Evolutionary conservation across 805 yeast genomes (phyloP), one percentile per base, ranked within the genome.

Genomic region (Yamadazyma paraphyllophila): DNA sequence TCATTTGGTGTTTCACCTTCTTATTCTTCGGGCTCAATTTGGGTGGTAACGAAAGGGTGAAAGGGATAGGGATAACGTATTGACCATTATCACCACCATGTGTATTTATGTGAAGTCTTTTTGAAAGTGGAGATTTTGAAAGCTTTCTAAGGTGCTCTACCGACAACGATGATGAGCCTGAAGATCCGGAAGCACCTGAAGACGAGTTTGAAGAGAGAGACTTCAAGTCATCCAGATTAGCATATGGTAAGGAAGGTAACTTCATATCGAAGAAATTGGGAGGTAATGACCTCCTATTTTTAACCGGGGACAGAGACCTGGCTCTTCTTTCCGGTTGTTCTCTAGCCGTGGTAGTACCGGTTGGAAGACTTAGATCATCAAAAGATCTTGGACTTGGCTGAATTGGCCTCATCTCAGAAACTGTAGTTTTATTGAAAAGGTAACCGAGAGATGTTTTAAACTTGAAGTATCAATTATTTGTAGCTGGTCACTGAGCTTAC

Each of bases 51-150:
- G 61, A 59, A 34, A 72, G 52, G 5, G 71, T 63, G 50, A 71
- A 71, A 3, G 77, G 77, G 33, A 72, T 67, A 1, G 77, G 76
- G 33, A 71, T 70, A 6, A 63, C 65, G 45, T 71, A 63, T 37
- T 61, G 57, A 38, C 52, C 56, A 12, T 50, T 37, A 6, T 54
- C 57, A n/a, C 51, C 43, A 17, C 34, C 15, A 15, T 58, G 50
- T 16, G 59, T 43, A 39, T 58, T 52, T 26, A 71, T 62, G 52
- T 71, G 76, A 24, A 72, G 56, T 30, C 61, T 61, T 26, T 60
- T 66, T 2, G 73, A 62, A 1, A 65, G 43, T 1, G 74, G 74
- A 7, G 72, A 66, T 8, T 60, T 56, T 6, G 74, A 62, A 17
- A 71, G 54, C 34, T 39, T 43, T 36, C 44, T 51, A 13, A 51